Percentiles rank a stretch among this genome's conserved stretches.
Conservation (phyloP, 228 moss, liverwort and hornwort species). For the Sphagnum magellanicum region DNA sequence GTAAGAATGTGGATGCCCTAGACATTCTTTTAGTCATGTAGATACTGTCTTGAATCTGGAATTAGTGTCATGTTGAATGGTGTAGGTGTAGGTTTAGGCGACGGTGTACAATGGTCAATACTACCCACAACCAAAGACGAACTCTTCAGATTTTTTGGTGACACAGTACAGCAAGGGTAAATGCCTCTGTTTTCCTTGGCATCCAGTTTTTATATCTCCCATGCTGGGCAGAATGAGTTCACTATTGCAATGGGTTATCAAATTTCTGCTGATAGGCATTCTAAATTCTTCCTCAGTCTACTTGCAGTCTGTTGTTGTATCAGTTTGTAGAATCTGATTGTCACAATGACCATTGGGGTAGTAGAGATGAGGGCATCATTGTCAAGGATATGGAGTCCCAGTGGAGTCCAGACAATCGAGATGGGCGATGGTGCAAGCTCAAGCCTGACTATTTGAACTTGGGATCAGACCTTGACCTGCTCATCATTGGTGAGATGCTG, state of each 20-base stretch:
- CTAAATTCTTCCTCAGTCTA: too few species aligned
- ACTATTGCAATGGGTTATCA: too few species aligned
- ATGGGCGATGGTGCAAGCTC: constrained; percentile 17
- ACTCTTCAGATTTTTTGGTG: constrained; percentile 7
- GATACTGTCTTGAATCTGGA: not conserved
- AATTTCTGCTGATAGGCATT: too few species aligned
- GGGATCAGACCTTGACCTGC: constrained; percentile 15
- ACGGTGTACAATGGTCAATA: constrained; percentile 8
- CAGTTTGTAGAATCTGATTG: too few species aligned
- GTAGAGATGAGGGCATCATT: constrained; percentile 13
- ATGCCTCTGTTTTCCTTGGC: not conserved
- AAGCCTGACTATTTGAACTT: constrained; percentile 14
- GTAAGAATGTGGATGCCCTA: not conserved
- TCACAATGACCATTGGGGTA: not conserved
- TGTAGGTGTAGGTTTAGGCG: constrained; percentile 3
- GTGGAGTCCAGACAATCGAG: constrained; percentile 15
- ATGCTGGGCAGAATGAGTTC: too few species aligned
- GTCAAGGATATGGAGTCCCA: constrained; percentile 13
- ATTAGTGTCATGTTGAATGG: not conserved
- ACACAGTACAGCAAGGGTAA: constrained; percentile 16
- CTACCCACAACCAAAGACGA: constrained; percentile 5
- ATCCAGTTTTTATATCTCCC: too few species aligned
- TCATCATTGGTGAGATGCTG: constrained; percentile 8
- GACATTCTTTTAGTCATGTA: not conserved
- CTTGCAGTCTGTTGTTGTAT: too few species aligned